Base-by-base conservation (phyloP, 2,329 filamentous ascomycete genomes). In the Kalmusia sp. region DNA sequence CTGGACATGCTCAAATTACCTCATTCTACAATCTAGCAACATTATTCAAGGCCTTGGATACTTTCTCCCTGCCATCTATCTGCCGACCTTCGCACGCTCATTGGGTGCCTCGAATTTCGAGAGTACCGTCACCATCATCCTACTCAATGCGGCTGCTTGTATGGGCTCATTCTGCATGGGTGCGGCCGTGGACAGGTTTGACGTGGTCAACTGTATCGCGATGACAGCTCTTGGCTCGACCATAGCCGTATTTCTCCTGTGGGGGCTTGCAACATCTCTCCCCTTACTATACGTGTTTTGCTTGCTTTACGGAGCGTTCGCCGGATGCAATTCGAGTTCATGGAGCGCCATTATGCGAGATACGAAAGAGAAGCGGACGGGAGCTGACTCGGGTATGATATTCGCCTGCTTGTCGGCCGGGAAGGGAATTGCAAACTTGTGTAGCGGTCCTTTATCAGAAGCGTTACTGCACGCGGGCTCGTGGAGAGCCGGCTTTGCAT, bases 371-470 rank as follows among this genome's bases (percentile, higher is more conserved):
- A 71, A 68, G 39, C 69, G 75, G 14, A 55, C 51, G 28, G 59
- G 62, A 9, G 68, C 69, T n/a, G 81, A 84, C 37, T 69, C 77
- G 3, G 77, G 79, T 0, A 77, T 83, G 56, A 73, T 82, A 1
- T 80, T 83, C 51, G 77, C 76, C 0, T 72, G 78, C 12, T 68
- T 84, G 48, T 76, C 76, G 8, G 77, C 77, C 7, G 81, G 81
- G 0, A 79, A 80, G 38, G 82, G 82, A 0, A 73, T 84, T 17
- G 81, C 82, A 3, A 80, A 79, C 62, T 68, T 84, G 8, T 74
- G 78, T 8, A 78, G 75, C 53, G 82, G 82, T 3, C 82, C 82
- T 0, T 63, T 84, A 35, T 82, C 80, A 41, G 80, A 82, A 61
- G 74, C 69, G 12, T 59, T 81, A 28, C 55, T 81, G 7, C 63